Conservation (phyloP, 75 land plant genomes). For the Selaginella moellendorffii region DNA sequence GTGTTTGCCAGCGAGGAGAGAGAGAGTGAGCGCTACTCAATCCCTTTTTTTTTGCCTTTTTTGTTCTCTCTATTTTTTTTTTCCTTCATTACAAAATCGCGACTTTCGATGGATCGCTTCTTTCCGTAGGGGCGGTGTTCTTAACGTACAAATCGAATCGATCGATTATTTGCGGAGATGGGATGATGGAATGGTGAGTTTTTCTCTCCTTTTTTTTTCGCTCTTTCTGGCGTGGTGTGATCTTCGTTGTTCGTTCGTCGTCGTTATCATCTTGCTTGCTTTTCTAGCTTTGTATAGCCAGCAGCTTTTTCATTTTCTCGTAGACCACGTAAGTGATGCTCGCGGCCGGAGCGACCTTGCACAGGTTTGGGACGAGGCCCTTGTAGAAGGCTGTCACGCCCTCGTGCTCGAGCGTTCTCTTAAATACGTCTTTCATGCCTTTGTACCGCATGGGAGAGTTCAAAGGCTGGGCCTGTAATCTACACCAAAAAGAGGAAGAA, state of each 20-base stretch:
- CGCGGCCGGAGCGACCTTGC: constrained; percentile 84
- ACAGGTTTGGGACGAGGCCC: constrained; percentile 68
- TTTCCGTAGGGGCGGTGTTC: too few species aligned
- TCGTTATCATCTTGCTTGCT: too few species aligned
- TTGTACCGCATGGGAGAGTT: constrained; percentile 23
- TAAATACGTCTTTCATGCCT: constrained; percentile 75
- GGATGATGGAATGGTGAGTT: too few species aligned
- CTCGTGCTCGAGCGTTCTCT: constrained; percentile 46
- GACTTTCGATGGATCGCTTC: too few species aligned
- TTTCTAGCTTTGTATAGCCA: too few species aligned
- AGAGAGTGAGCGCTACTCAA: too few species aligned
- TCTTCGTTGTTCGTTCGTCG: too few species aligned
- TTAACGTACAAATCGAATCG: too few species aligned
- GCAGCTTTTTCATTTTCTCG: constrained; percentile 62
- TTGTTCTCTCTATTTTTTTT: background rate
- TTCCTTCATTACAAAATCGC: too few species aligned
- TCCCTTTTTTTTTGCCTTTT: background rate
- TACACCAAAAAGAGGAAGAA: constrained; percentile 9
- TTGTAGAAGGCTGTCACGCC: constrained; percentile 67
- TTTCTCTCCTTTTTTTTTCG: too few species aligned
- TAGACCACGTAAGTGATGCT: constrained; percentile 88
- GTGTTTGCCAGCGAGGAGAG: background rate
- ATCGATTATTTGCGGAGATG: too few species aligned
- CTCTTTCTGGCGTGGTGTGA: too few species aligned
- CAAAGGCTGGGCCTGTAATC: constrained; percentile 69